Percentiles rank a stretch among this genome's conserved stretches.
These are phyloP conservation scores for Colletotrichum noveboracense DNA, from an alignment of 2,329 filamentous ascomycete species.

Conservation along the genomic window DNA sequence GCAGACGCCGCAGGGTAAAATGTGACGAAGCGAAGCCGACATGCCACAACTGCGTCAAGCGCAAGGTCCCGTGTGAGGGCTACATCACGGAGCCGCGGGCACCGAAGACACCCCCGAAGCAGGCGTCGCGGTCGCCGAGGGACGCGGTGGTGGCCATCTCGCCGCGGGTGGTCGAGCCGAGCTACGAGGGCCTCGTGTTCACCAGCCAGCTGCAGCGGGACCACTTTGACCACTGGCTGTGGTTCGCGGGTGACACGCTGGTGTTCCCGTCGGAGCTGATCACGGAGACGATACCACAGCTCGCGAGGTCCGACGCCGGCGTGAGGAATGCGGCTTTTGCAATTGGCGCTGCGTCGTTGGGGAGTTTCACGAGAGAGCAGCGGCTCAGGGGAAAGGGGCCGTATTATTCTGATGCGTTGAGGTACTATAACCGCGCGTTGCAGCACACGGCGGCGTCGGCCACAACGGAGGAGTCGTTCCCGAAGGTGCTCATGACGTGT, in stretches of 20 bases:
- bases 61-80: slow-evolving; percentile 1
- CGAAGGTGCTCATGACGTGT: slow-evolving; percentile 35
- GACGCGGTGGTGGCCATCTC: background rate
- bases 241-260: background rate
- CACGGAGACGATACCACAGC: slow-evolving; percentile 22
- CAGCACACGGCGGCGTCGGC: background rate
- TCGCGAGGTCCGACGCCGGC: slow-evolving; percentile 22
- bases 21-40: slow-evolving; percentile 14
- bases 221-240: slow-evolving; percentile 12
- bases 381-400: background rate
- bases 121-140: background rate
- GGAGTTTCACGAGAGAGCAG: background rate
- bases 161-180: slow-evolving; percentile 1
- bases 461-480: background rate
- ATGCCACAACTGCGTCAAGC: slow-evolving; percentile 11
- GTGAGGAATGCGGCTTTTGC: slow-evolving; percentile 45
- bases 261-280: slow-evolving; percentile 13
- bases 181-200: slow-evolving; percentile 11
- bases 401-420: background rate
- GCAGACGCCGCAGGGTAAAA: slow-evolving; percentile 10
- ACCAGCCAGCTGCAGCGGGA: slow-evolving; percentile 8
- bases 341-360: slow-evolving; percentile 33
- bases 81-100: background rate
- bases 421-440: slow-evolving; percentile 9
- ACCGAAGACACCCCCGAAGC: background rate